Base-by-base conservation (phyloP, 2,329 filamentous ascomycete genomes). In the Penicillium griseofulvum region DNA sequence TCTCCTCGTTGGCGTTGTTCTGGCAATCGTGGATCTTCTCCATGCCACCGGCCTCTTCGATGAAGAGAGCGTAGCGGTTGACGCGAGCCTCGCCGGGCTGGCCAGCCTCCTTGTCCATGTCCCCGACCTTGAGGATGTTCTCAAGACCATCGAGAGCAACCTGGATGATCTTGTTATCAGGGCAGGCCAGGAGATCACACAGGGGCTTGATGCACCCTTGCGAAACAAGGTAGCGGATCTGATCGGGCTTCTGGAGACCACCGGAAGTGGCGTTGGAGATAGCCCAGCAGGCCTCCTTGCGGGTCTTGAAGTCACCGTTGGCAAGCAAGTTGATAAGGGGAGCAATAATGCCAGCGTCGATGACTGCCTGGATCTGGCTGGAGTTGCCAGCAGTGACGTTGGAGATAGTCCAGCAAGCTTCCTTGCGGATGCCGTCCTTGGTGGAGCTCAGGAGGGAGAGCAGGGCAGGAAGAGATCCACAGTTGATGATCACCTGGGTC, bases 11-110 rank as follows among this genome's bases (percentile, higher is more conserved):
- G 81, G 93, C 93, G 70, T 99, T 99, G 81, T 95, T 97, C 82
- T 99, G 94, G 85, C 94, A 97, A 68, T 97, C 93, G 79, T 99
- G 94, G 67, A 99, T 97, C 87, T 97, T 97, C 82, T 97, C 94
- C 94, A 99, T 99, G 64, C 94, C 94, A 70, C 91, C 91, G 65
- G 92, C 96, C 78, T 99, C 94, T 79, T 99, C 94, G 65, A 99
- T 99, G 78, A 96, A 97, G 61, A 99, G 84, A 44, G 94, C 94
- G 70, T 96, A 99, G 63, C 90, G 88, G 86, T 99, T 99, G 80
- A 99, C 91, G 36, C 65, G 72, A 42, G 71, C 62, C 37, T 76
- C 74, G 39, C 72, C 69, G 49, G 66, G 44, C 48, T 86, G 84
- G 38, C 80, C 77, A 61, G 91, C 84, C 77, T 97, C 91, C 83